phyloP scores from a whole-genome alignment of 2,329 filamentous ascomycete species.

The Cercospora sp. region DNA sequence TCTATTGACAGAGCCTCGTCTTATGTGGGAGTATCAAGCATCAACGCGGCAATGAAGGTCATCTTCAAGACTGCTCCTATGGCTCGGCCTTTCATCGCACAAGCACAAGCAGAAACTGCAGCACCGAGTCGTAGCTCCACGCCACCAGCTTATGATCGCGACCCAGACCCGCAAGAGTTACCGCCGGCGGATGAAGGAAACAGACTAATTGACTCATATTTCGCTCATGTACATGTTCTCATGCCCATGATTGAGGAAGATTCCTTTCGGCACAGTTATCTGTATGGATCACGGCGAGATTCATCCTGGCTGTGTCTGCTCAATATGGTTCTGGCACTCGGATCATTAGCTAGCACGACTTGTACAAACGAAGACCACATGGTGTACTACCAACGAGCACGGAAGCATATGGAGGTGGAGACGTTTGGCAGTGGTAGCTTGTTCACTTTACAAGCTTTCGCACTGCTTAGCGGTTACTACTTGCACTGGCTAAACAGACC shows the following conservation, averaged over 20 bases:
- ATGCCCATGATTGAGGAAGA: constrained; percentile 41
- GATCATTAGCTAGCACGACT: constrained; percentile 33
- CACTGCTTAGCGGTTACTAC: constrained; percentile 37
- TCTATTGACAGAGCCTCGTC: constrained; percentile 36
- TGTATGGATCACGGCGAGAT: constrained; percentile 35
- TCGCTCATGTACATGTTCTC: constrained; percentile 35
- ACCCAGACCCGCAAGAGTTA: constrained; percentile 29
- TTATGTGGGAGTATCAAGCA: constrained; percentile 38
- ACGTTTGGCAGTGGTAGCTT: constrained; percentile 37
- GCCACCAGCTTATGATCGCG: constrained; percentile 26
- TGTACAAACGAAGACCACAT: constrained; percentile 34
- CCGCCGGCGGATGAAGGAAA: constrained; percentile 35
- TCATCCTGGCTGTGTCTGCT: constrained; percentile 37
- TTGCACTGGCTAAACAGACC: constrained; percentile 39
- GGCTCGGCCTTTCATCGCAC: constrained; percentile 31
- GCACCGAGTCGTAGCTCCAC: constrained; percentile 33
- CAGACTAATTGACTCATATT: constrained; percentile 37
- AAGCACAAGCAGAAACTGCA: constrained; percentile 31
- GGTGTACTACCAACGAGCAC: constrained; percentile 35
- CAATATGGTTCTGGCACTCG: constrained; percentile 38
- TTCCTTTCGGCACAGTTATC: constrained; percentile 36
- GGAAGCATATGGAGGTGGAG: constrained; percentile 35
- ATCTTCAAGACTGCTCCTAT: constrained; percentile 37
- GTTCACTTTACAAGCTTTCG: constrained; percentile 36
- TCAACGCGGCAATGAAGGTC: constrained; percentile 38